These are phyloP conservation scores for Fraxinus baroniana DNA, from an alignment of 305 asterid species.

Conservation along the genomic window DNA sequence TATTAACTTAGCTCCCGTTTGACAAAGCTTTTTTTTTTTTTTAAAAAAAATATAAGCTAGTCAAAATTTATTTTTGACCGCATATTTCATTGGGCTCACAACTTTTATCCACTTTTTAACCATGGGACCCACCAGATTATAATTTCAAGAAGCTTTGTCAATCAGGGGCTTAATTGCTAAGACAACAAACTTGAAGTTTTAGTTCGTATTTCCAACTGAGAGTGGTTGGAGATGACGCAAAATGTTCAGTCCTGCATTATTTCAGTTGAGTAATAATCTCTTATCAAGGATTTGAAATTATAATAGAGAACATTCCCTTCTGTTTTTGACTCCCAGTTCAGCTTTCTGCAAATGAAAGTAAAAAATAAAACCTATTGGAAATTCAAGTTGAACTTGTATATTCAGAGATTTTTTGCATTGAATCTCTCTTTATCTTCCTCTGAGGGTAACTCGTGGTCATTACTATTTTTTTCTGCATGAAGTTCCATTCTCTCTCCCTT, in stretches of 20 bases:
- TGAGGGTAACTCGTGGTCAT: neutral
- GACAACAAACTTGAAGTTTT: neutral
- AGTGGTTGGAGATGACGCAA: neutral
- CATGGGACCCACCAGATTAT: neutral
- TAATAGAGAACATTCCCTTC: neutral
- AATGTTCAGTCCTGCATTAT: neutral
- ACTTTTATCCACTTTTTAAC: neutral
- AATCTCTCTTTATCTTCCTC: neutral
- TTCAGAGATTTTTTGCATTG: neutral
- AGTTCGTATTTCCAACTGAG: neutral
- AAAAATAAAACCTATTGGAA: neutral
- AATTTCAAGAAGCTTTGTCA: neutral
- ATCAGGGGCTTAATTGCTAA: neutral
- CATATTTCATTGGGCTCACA: neutral
- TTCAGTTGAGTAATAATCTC: neutral
- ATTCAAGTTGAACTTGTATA: conserved; percentile 16
- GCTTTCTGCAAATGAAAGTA: neutral
- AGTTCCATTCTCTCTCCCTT: neutral
- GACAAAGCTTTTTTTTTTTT: neutral
- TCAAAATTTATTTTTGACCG: neutral
- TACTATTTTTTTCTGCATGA: neutral
- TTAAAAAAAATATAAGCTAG: neutral
- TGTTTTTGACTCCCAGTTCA: neutral
- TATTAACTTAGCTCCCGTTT: neutral
- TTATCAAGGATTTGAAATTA: neutral